Base-by-base conservation (phyloP, 768 basidiomycete genomes). In the Collybia sp. region DNA sequence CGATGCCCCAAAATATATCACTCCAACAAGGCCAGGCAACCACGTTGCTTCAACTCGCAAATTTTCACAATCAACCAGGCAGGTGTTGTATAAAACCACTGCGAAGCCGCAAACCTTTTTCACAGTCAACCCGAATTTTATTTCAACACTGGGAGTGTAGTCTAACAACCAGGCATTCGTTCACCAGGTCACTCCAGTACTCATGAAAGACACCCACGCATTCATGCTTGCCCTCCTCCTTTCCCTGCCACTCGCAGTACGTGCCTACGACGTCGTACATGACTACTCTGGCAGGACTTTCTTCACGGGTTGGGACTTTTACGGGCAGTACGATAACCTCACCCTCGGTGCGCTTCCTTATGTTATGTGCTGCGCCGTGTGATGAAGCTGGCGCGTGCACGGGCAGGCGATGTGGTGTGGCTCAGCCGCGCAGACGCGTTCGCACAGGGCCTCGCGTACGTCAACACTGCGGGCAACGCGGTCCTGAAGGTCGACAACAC, bases 401-500 rank as follows among this genome's bases (percentile, higher is more conserved):
- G 34, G 36, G 0, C 51, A 83, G 85, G 85, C 33, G 79, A 86
- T 53, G 82, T 79, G 13, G 77, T 76, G 35, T 88, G 75, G 69
- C 66, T 82, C 13, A 71, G 74, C 53, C 58, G 67, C 44, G 60
- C 67, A 2, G 65, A 68, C 16, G 83, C 83, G 1, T 60, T 63
- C 10, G 58, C 67, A 6, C 67, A 76, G 49, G 56, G 69, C 1
- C 68, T 90, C 15, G 79, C 80, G 4, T 87, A 76, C 54, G 59
- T 86, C 52, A 82, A 85, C 51, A 54, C 55, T 36, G 72, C 72
- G 1, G 81, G 85, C 6, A 78, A 83, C 45, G 83, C 81, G 5
- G 72, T 93, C 50, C 68, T 93, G 41, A 80, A 75, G 54, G 88
- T 91, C 5, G 88, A 91, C 69, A 88, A 88, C 56, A 63, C 65